Percentiles rank a stretch among this genome's conserved stretches.
These are phyloP conservation scores for Scalesia atractyloides DNA, from an alignment of 129 eudicot species.

Conservation along the genomic window DNA sequence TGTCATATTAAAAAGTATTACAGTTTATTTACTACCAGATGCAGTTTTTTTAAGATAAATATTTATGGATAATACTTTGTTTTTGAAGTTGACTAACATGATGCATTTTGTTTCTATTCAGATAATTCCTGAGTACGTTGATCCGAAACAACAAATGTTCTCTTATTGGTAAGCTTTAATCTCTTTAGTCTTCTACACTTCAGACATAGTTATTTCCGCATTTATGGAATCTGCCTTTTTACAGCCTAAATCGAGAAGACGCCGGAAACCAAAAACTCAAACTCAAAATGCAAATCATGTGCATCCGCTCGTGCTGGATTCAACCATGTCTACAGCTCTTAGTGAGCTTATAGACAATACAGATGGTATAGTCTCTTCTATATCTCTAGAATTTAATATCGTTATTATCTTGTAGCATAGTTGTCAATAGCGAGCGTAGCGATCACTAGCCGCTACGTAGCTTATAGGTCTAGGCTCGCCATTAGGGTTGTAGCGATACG, in stretches of 20 bases:
- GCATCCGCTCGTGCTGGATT: constrained; percentile 60
- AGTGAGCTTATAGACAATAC: constrained; percentile 52
- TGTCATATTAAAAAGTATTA: neutral
- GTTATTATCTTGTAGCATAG: neutral
- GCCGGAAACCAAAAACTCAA: constrained; percentile 50
- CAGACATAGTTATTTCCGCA: neutral
- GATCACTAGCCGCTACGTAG: no score
- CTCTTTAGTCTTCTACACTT: constrained; percentile 7
- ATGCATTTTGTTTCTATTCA: constrained; percentile 28
- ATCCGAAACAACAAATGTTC: constrained; percentile 69
- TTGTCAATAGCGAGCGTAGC: no score
- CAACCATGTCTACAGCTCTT: constrained; percentile 48
- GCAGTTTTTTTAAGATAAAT: neutral
- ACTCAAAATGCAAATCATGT: constrained; percentile 60
- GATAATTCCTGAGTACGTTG: constrained; percentile 72
- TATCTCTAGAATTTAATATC: neutral
- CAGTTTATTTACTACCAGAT: constrained; percentile 3
- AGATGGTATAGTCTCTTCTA: constrained; percentile 49
- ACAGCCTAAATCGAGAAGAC: constrained; percentile 58
- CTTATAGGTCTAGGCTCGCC: no score
- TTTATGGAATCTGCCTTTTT: constrained; percentile 20
- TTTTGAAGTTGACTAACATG: constrained; percentile 5
- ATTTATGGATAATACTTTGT: neutral
- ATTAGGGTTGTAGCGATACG: no score
- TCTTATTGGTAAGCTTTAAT: constrained; percentile 57